phyloP scores from a whole-genome alignment of 2,329 filamentous ascomycete genomes.

The Cladophialophora yegresii region DNA sequence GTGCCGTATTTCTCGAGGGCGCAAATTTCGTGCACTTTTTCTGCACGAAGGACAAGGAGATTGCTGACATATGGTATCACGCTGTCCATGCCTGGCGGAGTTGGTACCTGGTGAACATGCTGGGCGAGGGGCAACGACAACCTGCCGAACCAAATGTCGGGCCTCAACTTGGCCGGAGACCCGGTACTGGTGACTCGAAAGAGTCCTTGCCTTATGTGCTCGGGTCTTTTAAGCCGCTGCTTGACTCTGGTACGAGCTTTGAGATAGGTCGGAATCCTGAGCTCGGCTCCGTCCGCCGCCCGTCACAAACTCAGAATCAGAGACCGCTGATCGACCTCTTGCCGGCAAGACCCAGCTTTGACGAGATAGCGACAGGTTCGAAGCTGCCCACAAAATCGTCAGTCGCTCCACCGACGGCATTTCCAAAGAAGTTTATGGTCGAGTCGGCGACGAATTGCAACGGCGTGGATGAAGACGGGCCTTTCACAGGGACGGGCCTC shows the following conservation, averaged over 20 bases:
- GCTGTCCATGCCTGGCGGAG: conserved; percentile 80
- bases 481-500: conserved; percentile 34
- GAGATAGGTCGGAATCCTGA: too few species aligned
- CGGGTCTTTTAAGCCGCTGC: conserved; percentile 67
- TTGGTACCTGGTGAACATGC: conserved; percentile 81
- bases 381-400: conserved; percentile 5
- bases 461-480: conserved; percentile 14
- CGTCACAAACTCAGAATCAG: conserved; percentile 18
- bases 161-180: conserved; percentile 5
- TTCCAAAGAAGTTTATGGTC: conserved; percentile 19
- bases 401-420: conserved; percentile 20
- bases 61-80: conserved; percentile 69
- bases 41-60: conserved; percentile 69
- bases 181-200: conserved; percentile 42
- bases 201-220: conserved; percentile 61
- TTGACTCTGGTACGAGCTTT: conserved; percentile 50
- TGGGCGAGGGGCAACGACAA: conserved; percentile 57
- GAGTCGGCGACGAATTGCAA: conserved; percentile 6
- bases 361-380: conserved; percentile 7
- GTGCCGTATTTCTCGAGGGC: conserved; percentile 75
- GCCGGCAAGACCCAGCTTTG: conserved; percentile 16
- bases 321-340: conserved; percentile 28
- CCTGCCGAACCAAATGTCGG: conserved; percentile 6
- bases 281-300: conserved; percentile 42
- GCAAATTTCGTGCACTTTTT: conserved; percentile 94